These are phyloP conservation scores for Fusarium sp. DNA, from an alignment of 2,329 filamentous ascomycete genomes.

Conservation along the genomic window DNA sequence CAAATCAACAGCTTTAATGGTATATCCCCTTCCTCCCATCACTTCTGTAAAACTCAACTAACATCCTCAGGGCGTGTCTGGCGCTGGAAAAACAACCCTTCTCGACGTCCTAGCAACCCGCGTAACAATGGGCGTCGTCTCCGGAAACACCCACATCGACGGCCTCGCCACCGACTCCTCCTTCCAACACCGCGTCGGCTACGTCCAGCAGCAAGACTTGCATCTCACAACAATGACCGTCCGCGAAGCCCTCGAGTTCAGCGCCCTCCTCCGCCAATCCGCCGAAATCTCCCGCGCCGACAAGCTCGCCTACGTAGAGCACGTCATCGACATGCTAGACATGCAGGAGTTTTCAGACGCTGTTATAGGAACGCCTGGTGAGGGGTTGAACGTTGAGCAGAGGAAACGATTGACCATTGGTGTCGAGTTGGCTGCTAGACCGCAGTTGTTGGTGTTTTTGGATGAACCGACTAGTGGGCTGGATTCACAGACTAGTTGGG, in stretches of 20 bases:
- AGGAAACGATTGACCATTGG: slow-evolving; percentile 74
- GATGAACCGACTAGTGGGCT: slow-evolving; percentile 82
- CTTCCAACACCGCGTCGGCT: slow-evolving; percentile 77
- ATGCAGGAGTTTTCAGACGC: slow-evolving; percentile 75
- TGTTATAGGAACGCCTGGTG: slow-evolving; percentile 62
- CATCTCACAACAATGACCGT: slow-evolving; percentile 76
- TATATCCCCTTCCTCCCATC: rapidly evolving
- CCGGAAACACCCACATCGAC: slow-evolving; percentile 76
- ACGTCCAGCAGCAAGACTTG: slow-evolving; percentile 78
- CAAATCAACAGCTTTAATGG: slow-evolving; percentile 67
- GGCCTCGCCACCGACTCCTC: slow-evolving; percentile 67
- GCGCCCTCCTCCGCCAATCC: slow-evolving; percentile 73
- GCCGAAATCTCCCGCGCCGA: slow-evolving; percentile 56
- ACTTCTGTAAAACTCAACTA: not conserved
- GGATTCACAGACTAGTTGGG: slow-evolving; percentile 80
- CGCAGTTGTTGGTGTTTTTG: slow-evolving; percentile 76
- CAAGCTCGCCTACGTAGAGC: slow-evolving; percentile 44
- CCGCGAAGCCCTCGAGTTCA: slow-evolving; percentile 61
- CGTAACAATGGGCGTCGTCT: slow-evolving; percentile 78
- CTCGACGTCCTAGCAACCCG: slow-evolving; percentile 78
- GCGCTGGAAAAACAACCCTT: slow-evolving; percentile 80
- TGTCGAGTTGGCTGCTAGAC: slow-evolving; percentile 79
- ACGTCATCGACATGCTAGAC: slow-evolving; percentile 45
- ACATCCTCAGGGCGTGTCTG: slow-evolving; percentile 65
- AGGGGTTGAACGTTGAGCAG: slow-evolving; percentile 58